Percentiles rank a stretch among this genome's conserved stretches.
Conservation (phyloP, 352 stramenopile genomes). For the Blastocystis sp. region DNA sequence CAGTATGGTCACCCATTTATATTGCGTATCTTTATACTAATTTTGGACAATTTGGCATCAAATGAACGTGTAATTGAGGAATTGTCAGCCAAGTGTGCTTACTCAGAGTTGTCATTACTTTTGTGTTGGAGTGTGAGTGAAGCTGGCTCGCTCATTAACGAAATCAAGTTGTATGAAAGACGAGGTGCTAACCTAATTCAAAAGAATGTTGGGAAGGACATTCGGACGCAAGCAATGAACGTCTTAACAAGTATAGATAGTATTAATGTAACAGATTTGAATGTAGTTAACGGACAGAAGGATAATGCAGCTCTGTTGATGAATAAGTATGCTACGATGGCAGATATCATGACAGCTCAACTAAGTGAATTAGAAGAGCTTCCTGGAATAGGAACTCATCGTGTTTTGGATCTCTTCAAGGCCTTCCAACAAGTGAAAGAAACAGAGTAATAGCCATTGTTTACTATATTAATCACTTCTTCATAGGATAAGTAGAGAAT, state of each 20-base stretch:
- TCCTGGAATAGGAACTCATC: slow-evolving; percentile 46
- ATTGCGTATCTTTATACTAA: neutral
- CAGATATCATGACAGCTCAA: slow-evolving; percentile 44
- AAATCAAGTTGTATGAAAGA: slow-evolving; percentile 50
- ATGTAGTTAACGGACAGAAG: neutral
- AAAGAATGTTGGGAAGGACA: slow-evolving; percentile 2
- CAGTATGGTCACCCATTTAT: neutral
- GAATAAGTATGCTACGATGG: slow-evolving; percentile 13
- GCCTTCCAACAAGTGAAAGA: slow-evolving; percentile 45
- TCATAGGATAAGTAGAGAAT: slow-evolving; percentile 4
- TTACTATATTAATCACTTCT: slow-evolving; percentile 29
- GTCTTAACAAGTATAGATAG: slow-evolving; percentile 45
- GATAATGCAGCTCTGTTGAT: slow-evolving; percentile 11
- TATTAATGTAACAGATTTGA: neutral
- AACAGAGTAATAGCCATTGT: neutral
- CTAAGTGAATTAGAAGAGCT: slow-evolving; percentile 5
- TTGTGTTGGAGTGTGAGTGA: slow-evolving; percentile 10
- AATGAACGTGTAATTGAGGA: slow-evolving; percentile 13
- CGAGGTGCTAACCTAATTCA: slow-evolving; percentile 45
- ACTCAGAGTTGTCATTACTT: neutral
- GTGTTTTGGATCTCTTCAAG: slow-evolving; percentile 15
- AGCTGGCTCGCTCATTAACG: neutral
- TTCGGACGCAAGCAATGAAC: neutral
- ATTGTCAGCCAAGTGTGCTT: slow-evolving; percentile 13
- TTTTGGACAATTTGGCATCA: neutral